Conservation (phyloP, 768 basidiomycete genomes). For the Leccinum sublutescens region DNA sequence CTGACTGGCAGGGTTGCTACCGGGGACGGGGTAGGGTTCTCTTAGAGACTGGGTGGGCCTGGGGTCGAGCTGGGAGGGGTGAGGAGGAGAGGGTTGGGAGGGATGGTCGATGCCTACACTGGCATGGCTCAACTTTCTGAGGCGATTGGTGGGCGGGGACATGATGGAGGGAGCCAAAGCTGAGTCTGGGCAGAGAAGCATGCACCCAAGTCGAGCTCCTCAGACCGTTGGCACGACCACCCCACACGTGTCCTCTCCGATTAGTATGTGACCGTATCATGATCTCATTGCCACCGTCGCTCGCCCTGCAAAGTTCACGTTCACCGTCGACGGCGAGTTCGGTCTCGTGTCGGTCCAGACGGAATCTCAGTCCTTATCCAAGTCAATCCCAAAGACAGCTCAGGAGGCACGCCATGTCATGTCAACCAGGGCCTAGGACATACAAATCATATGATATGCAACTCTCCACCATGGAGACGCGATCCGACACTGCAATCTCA, state of each 20-base stretch:
- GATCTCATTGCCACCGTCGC: background rate
- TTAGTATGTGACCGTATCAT: background rate
- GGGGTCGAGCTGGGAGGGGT: constrained; percentile 49
- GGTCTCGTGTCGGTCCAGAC: background rate
- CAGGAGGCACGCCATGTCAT: constrained; percentile 33
- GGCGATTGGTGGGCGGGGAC: constrained; percentile 38
- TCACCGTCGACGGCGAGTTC: background rate
- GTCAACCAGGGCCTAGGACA: constrained; percentile 37
- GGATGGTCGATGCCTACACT: constrained; percentile 31
- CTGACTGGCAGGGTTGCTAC: constrained; percentile 81
- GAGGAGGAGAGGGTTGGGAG: constrained; percentile 41
- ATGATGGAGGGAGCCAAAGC: constrained; percentile 37
- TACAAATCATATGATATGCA: constrained; percentile 33
- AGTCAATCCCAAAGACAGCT: constrained; percentile 6
- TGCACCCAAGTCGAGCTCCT: background rate
- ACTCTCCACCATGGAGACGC: constrained; percentile 19
- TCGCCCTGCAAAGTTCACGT: background rate
- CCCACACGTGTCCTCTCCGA: constrained; percentile 24
- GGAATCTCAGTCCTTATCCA: background rate
- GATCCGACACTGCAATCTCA: constrained; percentile 37
- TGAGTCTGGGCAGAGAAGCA: background rate
- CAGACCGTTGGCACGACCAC: background rate
- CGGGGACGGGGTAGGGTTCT: constrained; percentile 69
- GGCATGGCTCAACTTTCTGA: constrained; percentile 39
- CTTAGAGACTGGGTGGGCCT: constrained; percentile 34